Evolutionary conservation across 1,284 basidiomycete genomes (phyloP).

Genomic region (Violaceomyces palustris): DNA sequence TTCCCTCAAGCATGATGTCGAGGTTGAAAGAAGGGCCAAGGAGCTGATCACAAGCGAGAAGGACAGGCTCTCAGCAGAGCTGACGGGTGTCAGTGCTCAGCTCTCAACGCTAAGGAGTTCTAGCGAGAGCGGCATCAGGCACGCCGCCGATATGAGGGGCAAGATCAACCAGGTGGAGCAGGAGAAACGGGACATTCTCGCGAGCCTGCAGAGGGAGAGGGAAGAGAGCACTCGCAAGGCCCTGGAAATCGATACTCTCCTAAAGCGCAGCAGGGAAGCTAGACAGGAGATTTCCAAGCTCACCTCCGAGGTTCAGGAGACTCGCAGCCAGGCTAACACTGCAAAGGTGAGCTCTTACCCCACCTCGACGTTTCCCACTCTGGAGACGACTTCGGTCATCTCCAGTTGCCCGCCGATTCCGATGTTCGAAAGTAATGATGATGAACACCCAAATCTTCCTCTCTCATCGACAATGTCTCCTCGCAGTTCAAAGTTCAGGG

Average conservation of each 20-base stretch:
- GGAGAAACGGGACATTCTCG: conserved; percentile 48
- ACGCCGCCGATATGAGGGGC: conserved; percentile 24
- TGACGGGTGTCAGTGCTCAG: conserved; percentile 25
- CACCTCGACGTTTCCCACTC: no score
- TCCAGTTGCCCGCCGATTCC: background rate
- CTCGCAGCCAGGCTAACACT: conserved; percentile 34
- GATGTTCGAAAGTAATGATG: no score
- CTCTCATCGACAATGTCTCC: background rate
- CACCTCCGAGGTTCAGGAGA: conserved; percentile 34
- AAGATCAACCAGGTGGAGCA: conserved; percentile 37
- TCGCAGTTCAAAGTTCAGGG: conserved; percentile 78
- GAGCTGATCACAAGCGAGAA: conserved; percentile 21
- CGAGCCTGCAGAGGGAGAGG: conserved; percentile 42
- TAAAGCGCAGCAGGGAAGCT: conserved; percentile 27
- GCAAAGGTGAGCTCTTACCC: conserved; percentile 15
- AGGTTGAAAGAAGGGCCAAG: conserved; percentile 24
- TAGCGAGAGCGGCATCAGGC: conserved; percentile 23
- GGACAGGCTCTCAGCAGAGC: conserved; percentile 22
- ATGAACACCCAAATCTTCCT: background rate
- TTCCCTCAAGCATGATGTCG: conserved; percentile 15
- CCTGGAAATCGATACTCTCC: conserved; percentile 37
- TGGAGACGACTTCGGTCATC: background rate
- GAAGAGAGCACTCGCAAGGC: conserved; percentile 38
- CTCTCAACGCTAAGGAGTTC: conserved; percentile 24
- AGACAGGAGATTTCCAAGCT: conserved; percentile 38